Conservation (phyloP, 805 yeast genomes). For the Teunomyces pallodes region DNA sequence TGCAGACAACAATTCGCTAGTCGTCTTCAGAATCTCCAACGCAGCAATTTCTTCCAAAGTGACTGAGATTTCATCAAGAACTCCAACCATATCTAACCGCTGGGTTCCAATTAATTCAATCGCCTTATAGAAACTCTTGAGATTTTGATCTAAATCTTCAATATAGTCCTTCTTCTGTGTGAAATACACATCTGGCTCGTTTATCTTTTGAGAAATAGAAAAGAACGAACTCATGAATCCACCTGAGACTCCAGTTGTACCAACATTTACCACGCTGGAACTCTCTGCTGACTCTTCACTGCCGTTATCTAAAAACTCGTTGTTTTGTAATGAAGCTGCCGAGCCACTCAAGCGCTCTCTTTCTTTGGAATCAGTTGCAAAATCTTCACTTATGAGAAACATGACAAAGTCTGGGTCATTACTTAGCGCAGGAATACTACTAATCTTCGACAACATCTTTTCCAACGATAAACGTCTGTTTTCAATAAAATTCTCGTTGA, state of each 20-base stretch:
- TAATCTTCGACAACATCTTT: constrained; percentile 76
- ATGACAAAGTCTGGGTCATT: constrained; percentile 73
- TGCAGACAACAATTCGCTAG: constrained; percentile 61
- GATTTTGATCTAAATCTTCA: constrained; percentile 69
- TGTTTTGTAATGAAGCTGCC: constrained; percentile 41
- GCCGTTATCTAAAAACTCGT: constrained; percentile 36
- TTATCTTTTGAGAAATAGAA: constrained; percentile 62
- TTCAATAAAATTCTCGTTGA: constrained; percentile 87
- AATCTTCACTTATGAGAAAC: constrained; percentile 74
- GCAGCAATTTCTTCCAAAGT: constrained; percentile 59
- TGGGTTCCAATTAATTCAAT: constrained; percentile 73
- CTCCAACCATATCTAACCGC: constrained; percentile 66
- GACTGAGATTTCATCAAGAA: constrained; percentile 65
- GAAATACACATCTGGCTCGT: constrained; percentile 79
- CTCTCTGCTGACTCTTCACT: constrained; percentile 8
- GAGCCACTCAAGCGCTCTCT: constrained; percentile 61
- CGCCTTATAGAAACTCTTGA: constrained; percentile 65
- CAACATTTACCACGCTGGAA: constrained; percentile 1
- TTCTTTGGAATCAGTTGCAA: constrained; percentile 64
- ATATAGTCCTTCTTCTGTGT: constrained; percentile 64
- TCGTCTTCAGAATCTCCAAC: constrained; percentile 67
- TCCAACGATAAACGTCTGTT: constrained; percentile 81
- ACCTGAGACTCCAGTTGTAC: constrained; percentile 26
- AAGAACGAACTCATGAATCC: constrained; percentile 73
- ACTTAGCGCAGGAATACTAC: constrained; percentile 53